A percentile compares a stretch with the other conserved stretches of the same genome.
Conservation (phyloP, 257 asterid genomes). For the Striga asiatica region DNA sequence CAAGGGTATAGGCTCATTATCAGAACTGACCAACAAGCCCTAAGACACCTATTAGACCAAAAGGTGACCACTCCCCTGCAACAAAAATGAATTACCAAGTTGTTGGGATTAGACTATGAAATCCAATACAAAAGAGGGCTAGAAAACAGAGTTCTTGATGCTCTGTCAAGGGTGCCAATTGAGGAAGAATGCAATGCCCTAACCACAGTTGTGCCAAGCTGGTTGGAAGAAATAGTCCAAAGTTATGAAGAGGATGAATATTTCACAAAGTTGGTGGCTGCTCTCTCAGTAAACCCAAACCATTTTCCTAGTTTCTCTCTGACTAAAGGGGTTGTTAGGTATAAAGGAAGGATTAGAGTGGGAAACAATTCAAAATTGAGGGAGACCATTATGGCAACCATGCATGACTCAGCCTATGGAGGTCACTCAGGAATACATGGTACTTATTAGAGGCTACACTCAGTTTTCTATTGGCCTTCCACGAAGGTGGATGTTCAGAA, state of each 20-base stretch:
- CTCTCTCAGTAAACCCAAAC: too few species aligned
- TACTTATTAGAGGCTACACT: background rate
- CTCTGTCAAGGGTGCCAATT: background rate
- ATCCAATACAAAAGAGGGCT: background rate
- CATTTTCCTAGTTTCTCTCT: too few species aligned
- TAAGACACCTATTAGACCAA: background rate
- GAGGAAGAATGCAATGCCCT: background rate
- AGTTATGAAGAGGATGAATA: background rate
- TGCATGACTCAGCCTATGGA: too few species aligned
- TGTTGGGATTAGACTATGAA: background rate
- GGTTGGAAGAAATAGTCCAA: background rate
- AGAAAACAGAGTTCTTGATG: background rate
- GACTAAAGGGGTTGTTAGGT: background rate
- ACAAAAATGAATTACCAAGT: background rate
- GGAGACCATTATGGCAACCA: conserved; percentile 13
- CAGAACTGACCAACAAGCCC: background rate
- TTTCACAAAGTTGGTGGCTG: background rate
- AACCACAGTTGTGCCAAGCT: background rate
- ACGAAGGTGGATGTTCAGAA: background rate
- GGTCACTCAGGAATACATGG: background rate
- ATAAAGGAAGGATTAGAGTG: background rate
- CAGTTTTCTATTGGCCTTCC: too few species aligned
- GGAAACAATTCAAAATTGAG: background rate
- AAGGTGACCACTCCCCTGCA: background rate
- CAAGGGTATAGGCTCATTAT: background rate